Base-by-base conservation (phyloP, 2,329 filamentous ascomycete genomes). In the Beauveria sp. region DNA sequence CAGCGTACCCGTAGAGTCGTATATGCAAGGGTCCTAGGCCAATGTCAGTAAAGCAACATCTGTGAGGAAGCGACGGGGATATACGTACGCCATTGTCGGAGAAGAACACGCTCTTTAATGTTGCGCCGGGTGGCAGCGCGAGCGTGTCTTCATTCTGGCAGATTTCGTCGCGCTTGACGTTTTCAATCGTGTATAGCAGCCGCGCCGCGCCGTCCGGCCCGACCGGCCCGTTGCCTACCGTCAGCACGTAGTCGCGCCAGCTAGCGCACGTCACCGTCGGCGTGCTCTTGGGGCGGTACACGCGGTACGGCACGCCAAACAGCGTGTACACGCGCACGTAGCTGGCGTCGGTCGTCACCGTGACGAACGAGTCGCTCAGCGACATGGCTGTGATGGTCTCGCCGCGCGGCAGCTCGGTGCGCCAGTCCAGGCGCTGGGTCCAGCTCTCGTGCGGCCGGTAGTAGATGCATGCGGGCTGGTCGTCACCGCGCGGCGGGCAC, bases 381-480 rank as follows among this genome's bases (percentile, higher is more conserved):
- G 95, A 93, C 78, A 99, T 91, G 63, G 93, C 90, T 67, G 87
- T 87, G 2, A 97, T 85, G 12, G 88, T 83, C 75, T 99, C 95
- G n/a, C 91, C 91, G 38, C 83, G 83, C 0, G 95, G 95, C n/a
- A 99, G 76, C 65, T 89, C 82, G 0, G 89, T 96, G 55, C 91
- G 87, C 92, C 93, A 98, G 74, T 99, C 95, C 22, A 86, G 85
- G 57, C 95, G 84, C 55, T 90, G 84, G 2, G 93, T 97, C 95
- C 95, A 99, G 1, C 91, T 96, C 76, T 99, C 93, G 71, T 99
- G 95, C 0, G 96, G 95, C 7, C 95, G 86, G 74, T 98, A 99
- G 75, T 96, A 97, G n/a, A 99, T 85, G 38, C 87, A 88, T 4
- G 93, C 90, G 2, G 90, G 87, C 10, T 73, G 68, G 61, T 87